Conservation (phyloP, 164 flowering plant genomes). For the Magnolia sinica region DNA sequence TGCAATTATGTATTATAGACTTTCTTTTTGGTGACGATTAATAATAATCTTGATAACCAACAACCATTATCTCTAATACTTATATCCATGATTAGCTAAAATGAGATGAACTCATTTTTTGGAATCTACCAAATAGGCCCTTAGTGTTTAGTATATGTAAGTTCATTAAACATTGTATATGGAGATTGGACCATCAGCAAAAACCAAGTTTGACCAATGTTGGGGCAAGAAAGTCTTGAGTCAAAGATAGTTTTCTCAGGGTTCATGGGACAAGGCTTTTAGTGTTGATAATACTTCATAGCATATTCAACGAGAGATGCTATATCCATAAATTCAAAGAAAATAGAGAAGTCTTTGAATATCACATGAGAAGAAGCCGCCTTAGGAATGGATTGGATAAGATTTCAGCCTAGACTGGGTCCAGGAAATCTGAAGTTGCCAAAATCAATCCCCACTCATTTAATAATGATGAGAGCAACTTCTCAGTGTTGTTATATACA, state of each 20-base stretch:
- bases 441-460: constrained; percentile 63
- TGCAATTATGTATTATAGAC: no score
- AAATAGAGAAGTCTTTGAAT: neutral
- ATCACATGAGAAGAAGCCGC: constrained; percentile 76
- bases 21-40: no score
- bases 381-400: constrained; percentile 79
- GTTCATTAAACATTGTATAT: no score
- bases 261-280: neutral
- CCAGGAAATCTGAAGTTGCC: constrained; percentile 58
- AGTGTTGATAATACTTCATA: neutral
- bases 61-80: no score
- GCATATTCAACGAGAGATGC: no score
- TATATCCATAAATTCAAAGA: neutral
- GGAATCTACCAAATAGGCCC: no score
- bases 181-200: no score
- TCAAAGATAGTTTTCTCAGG: neutral
- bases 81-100: no score
- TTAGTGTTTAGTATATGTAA: no score
- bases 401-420: constrained; percentile 83
- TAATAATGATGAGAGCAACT: constrained; percentile 59
- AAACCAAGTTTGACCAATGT: no score
- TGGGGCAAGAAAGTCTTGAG: neutral
- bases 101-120: no score
- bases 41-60: no score
- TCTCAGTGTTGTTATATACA: constrained; percentile 49